A percentile compares a stretch with the other conserved stretches of the same genome.
phyloP scores from a whole-genome alignment of 305 asterid genomes.

The Fraxinus xanthoxyloides region DNA sequence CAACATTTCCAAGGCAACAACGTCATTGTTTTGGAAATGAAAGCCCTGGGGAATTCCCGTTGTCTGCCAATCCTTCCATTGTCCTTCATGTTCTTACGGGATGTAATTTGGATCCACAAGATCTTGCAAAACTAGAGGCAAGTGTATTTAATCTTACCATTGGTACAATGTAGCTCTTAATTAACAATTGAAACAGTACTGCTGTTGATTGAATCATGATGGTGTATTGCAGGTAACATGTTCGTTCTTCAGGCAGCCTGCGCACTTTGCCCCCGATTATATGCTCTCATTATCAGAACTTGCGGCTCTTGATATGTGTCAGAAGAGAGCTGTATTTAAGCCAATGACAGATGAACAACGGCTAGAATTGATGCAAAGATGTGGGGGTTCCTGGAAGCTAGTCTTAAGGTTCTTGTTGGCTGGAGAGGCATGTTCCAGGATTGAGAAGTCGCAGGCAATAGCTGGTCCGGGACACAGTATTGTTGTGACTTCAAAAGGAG shows the following conservation, averaged over 20 bases:
- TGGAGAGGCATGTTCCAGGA: constrained; percentile 77
- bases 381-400: constrained; percentile 96
- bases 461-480: constrained; percentile 98
- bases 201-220: constrained; percentile 70
- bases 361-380: constrained; percentile 55
- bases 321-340: constrained; percentile 76
- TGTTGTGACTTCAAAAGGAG: constrained; percentile 84
- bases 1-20: constrained; percentile 55
- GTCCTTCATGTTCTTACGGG: constrained; percentile 91
- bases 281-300: constrained; percentile 91
- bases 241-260: constrained; percentile 87
- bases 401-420: constrained; percentile 84
- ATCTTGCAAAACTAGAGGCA: constrained; percentile 97
- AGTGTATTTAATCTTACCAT: constrained; percentile 30
- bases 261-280: constrained; percentile 66
- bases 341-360: constrained; percentile 66
- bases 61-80: constrained; percentile 85
- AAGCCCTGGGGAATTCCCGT: constrained; percentile 88
- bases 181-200: constrained; percentile 54
- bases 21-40: constrained; percentile 74
- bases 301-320: constrained; percentile 97
- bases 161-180: background rate
- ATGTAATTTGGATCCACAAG: constrained; percentile 75
- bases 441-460: constrained; percentile 87
- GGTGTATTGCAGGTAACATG: constrained; percentile 76